A percentile compares a stretch with the other conserved stretches of the same genome.
phyloP scores from a whole-genome alignment of 345 rosid genomes.

The Mangifera indica region DNA sequence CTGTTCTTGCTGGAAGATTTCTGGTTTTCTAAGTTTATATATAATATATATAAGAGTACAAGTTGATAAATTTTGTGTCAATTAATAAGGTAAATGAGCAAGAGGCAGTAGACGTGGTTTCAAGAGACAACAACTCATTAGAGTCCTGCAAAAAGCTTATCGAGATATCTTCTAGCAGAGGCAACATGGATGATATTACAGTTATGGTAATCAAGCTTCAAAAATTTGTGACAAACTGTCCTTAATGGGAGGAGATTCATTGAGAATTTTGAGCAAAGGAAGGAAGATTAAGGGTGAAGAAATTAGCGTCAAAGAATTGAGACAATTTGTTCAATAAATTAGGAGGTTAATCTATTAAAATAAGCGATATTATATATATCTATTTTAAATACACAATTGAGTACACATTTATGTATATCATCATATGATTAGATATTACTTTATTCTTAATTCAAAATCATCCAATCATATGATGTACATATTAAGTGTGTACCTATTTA shows the following conservation, averaged over 20 bases:
- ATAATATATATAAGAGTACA: background rate
- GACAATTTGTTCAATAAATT: conserved; percentile 7
- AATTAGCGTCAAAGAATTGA: background rate
- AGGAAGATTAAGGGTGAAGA: background rate
- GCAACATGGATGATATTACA: conserved; percentile 52
- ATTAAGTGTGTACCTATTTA: too few relatives aligned
- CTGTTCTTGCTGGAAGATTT: too few relatives aligned
- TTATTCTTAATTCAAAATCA: too few relatives aligned
- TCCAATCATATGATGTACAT: too few relatives aligned
- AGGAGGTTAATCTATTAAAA: too few relatives aligned
- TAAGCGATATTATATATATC: too few relatives aligned
- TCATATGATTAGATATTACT: too few relatives aligned
- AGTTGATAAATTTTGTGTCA: background rate
- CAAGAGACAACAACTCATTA: conserved; percentile 17
- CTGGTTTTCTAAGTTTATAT: background rate
- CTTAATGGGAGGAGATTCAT: background rate
- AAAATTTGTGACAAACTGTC: conserved; percentile 14
- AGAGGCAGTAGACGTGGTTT: conserved; percentile 52
- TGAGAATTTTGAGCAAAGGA: too few relatives aligned
- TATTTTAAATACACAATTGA: too few relatives aligned
- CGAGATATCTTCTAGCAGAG: conserved; percentile 40
- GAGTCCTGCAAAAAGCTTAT: conserved; percentile 46
- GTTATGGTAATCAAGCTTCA: conserved; percentile 46
- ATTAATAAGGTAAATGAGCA: conserved; percentile 40
- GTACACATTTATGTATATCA: too few relatives aligned